Evolutionary conservation across 1,139 yeast genomes (phyloP).

Genomic region (Cylindricascospora bacillispora): DNA sequence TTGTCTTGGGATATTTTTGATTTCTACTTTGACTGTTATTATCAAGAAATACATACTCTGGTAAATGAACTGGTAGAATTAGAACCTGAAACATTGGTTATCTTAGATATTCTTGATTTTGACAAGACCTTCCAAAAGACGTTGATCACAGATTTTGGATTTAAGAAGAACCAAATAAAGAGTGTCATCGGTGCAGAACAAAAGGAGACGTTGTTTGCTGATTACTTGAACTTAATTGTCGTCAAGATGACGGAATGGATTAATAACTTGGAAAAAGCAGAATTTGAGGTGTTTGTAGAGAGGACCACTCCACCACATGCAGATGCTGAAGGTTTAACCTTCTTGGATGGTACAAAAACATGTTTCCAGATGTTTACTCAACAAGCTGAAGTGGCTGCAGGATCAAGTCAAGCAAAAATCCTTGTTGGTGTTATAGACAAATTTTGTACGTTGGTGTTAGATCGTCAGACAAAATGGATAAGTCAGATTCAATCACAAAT

Average conservation of each 20-base stretch:
- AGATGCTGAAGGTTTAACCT: conserved; percentile 50
- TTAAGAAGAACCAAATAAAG: conserved; percentile 31
- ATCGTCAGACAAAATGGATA: conserved; percentile 52
- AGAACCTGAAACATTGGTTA: conserved; percentile 63
- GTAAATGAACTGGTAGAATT: conserved; percentile 49
- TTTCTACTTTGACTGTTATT: conserved; percentile 55
- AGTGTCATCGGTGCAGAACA: conserved; percentile 62
- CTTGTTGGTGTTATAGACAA: conserved; percentile 72
- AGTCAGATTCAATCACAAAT: conserved; percentile 49
- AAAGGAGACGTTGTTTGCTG: conserved; percentile 48
- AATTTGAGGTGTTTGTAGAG: conserved; percentile 44
- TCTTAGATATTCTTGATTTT: conserved; percentile 54
- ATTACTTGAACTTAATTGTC: conserved; percentile 57
- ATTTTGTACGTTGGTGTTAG: conserved; percentile 49
- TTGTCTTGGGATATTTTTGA: conserved; percentile 57
- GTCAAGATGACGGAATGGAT: conserved; percentile 77
- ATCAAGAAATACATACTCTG: conserved; percentile 48
- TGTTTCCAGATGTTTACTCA: conserved; percentile 77
- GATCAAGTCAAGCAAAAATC: conserved; percentile 72
- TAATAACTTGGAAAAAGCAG: conserved; percentile 48
- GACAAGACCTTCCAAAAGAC: conserved; percentile 54
- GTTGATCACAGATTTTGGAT: conserved; percentile 35
- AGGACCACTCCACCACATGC: conserved; percentile 64
- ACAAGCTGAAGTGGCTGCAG: conserved; percentile 88
- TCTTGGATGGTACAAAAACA: conserved; percentile 57